phyloP scores from a whole-genome alignment of 441 rosid genomes.

The Adansonia gregorii region DNA sequence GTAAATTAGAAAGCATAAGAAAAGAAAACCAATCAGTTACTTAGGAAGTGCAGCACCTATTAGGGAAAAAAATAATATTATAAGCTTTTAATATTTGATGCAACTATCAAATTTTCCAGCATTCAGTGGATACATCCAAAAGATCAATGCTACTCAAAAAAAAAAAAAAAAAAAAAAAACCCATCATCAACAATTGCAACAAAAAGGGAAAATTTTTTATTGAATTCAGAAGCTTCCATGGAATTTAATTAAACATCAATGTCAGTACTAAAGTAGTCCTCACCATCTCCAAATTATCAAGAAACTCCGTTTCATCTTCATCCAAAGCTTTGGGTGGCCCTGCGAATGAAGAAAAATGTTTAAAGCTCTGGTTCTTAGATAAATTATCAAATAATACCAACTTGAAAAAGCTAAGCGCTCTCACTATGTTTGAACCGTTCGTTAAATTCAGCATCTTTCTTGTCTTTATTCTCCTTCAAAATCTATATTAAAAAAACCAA shows the following conservation, averaged over 20 bases:
- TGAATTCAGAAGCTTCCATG: not conserved
- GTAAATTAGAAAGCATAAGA: not conserved
- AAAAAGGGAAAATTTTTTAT: not conserved
- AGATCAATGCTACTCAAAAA: not conserved
- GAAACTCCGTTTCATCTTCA: constrained; percentile 96
- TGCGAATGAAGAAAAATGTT: constrained; percentile 32
- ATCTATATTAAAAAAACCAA: constrained; percentile 48
- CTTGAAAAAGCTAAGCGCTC: constrained; percentile 35
- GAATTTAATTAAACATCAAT: not conserved
- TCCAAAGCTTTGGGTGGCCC: constrained; percentile 97
- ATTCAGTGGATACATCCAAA: not conserved
- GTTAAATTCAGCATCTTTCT: constrained; percentile 89
- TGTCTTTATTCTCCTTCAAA: constrained; percentile 93
- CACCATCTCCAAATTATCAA: constrained; percentile 79
- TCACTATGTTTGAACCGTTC: constrained; percentile 95
- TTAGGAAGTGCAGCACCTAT: not conserved
- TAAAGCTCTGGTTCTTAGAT: constrained; percentile 15
- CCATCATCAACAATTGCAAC: not conserved
- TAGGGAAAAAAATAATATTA: not conserved
- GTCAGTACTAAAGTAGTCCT: constrained; percentile 28
- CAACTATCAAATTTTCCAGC: not conserved
- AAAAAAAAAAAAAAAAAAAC: not conserved
- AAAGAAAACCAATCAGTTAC: not conserved
- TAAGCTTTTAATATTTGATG: not conserved
- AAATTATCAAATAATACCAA: not conserved